Percentiles rank a stretch among this genome's conserved stretches.
Evolutionary conservation across 768 basidiomycete species (phyloP).

Genomic region (Serendipita vermifera): DNA sequence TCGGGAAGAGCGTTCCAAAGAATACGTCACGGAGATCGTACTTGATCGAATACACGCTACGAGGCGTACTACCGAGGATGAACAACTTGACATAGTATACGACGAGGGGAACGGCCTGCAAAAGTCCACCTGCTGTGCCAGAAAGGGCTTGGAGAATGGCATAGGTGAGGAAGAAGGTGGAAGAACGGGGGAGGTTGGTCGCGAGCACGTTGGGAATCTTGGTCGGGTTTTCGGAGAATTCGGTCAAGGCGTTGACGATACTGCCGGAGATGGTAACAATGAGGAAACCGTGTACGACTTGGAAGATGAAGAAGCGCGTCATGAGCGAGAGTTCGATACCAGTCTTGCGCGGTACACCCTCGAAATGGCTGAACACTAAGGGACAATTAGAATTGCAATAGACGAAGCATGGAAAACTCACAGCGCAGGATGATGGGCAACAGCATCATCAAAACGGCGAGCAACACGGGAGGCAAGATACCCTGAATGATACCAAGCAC

Average conservation of each 20-base stretch:
- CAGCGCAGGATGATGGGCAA: conserved; percentile 63
- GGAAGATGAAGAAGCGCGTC: conserved; percentile 85
- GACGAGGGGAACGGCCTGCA: conserved; percentile 59
- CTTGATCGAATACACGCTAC: conserved; percentile 73
- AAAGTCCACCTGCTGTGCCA: conserved; percentile 65
- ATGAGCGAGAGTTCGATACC: conserved; percentile 82
- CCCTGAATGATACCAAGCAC: conserved; percentile 79
- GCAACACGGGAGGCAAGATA: conserved; percentile 72
- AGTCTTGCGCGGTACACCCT: conserved; percentile 79
- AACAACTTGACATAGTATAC: conserved; percentile 87
- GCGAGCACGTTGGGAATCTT: conserved; percentile 63
- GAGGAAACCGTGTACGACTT: conserved; percentile 87
- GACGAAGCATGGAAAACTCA: conserved; percentile 18
- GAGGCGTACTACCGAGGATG: conserved; percentile 78
- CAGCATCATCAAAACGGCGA: conserved; percentile 86
- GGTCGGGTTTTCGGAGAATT: conserved; percentile 51
- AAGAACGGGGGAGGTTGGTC: conserved; percentile 61
- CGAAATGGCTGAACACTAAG: conserved; percentile 57
- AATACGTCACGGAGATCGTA: conserved; percentile 51
- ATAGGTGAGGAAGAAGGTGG: conserved; percentile 45
- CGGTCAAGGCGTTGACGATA: conserved; percentile 55
- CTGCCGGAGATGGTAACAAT: conserved; percentile 79
- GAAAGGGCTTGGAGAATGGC: conserved; percentile 70
- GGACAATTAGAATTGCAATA: background rate
- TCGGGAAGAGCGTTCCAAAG: conserved; percentile 70